A percentile compares a stretch with the other conserved stretches of the same genome.
Evolutionary conservation across 768 basidiomycete species (phyloP).

Genomic region (Mycena albidolilacea): DNA sequence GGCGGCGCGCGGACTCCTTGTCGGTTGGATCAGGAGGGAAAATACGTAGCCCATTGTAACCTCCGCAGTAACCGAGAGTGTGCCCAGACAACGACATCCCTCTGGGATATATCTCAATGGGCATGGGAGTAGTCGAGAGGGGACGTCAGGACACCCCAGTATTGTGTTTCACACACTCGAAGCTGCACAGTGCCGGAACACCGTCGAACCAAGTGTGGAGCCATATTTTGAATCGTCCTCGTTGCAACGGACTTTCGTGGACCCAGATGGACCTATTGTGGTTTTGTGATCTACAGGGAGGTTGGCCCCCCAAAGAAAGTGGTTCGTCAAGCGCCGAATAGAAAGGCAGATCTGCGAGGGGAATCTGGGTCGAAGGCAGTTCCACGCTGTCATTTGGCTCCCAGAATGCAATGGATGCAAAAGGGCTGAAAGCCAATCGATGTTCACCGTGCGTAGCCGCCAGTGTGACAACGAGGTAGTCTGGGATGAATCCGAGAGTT

Average conservation of each 20-base stretch:
- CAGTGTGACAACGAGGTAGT: background rate
- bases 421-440: background rate
- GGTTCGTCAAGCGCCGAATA: background rate
- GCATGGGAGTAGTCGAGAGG: background rate
- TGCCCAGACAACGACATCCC: background rate
- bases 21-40: background rate
- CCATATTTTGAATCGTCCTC: background rate
- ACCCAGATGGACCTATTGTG: too few relatives aligned
- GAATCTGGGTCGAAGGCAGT: background rate
- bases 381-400: background rate
- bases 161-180: background rate
- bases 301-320: too few relatives aligned
- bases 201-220: background rate
- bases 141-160: background rate
- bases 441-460: too few relatives aligned
- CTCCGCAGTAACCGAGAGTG: background rate
- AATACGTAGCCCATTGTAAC: background rate
- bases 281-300: background rate
- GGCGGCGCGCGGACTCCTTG: background rate
- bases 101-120: too few relatives aligned
- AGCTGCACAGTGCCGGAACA: background rate
- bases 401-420: background rate
- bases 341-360: background rate
- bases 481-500: background rate
- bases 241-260: background rate